A percentile compares a stretch with the other conserved stretches of the same genome.
Evolutionary conservation across 164 flowering plant genomes (phyloP).

Genomic region (Saururus chinensis): DNA sequence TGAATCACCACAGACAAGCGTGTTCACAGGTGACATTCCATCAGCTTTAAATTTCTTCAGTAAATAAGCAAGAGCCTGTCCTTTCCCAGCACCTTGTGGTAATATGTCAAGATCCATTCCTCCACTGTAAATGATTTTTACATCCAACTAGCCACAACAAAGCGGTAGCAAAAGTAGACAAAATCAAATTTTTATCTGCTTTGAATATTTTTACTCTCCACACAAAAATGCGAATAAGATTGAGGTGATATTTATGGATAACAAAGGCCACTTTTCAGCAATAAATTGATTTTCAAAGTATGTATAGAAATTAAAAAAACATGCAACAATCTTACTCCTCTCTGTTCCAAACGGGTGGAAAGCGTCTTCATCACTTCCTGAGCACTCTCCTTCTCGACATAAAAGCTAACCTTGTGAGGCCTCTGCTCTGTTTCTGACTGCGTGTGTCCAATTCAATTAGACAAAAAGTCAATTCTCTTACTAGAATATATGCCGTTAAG

Average conservation of each 20-base stretch:
- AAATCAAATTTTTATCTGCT: neutral
- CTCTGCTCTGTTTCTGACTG: slow-evolving; percentile 88
- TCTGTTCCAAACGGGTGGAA: slow-evolving; percentile 21
- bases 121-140: slow-evolving; percentile 77
- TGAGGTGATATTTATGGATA: neutral
- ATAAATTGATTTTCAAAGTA: too few relatives aligned
- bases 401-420: slow-evolving; percentile 93
- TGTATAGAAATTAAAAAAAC: neutral
- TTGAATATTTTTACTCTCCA: neutral
- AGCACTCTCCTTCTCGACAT: slow-evolving; percentile 67
- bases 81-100: slow-evolving; percentile 86
- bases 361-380: slow-evolving; percentile 54
- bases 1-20: slow-evolving; percentile 88
- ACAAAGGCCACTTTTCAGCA: too few relatives aligned
- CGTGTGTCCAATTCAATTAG: slow-evolving; percentile 13
- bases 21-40: slow-evolving; percentile 47
- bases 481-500: neutral
- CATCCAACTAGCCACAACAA: slow-evolving; percentile 46
- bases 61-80: slow-evolving; percentile 84
- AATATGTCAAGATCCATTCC: slow-evolving; percentile 70
- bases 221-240: neutral
- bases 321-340: slow-evolving; percentile 49
- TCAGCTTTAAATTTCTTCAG: slow-evolving; percentile 43
- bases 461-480: slow-evolving; percentile 1
- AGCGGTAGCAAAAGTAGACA: neutral